Evolutionary conservation across 495 filamentous ascomycete genomes (phyloP).

Genomic region (Hypoxylon trugodes): DNA sequence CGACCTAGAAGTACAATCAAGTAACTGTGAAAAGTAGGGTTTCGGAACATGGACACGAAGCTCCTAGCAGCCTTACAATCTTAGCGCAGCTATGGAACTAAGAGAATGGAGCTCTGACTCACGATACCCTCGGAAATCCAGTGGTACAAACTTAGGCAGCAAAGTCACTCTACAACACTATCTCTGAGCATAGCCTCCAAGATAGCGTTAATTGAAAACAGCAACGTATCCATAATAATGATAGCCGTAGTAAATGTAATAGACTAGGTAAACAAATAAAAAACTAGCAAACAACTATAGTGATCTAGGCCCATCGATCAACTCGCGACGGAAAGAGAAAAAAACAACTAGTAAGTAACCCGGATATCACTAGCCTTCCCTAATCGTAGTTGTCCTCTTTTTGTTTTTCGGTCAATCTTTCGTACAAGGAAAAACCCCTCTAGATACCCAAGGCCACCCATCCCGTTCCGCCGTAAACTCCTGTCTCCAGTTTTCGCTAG

Average conservation of each 20-base stretch:
- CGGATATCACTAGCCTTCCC: slow-evolving; percentile 30
- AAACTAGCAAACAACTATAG: slow-evolving; percentile 12
- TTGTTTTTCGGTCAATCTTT: background rate
- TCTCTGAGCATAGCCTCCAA: background rate
- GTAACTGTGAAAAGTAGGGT: background rate
- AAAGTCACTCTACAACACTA: background rate
- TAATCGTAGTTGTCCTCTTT: background rate
- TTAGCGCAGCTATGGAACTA: background rate
- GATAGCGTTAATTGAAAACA: background rate
- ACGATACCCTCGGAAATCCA: background rate
- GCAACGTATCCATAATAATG: slow-evolving; percentile 13
- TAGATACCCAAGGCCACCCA: background rate
- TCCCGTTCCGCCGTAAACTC: background rate
- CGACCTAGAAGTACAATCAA: background rate
- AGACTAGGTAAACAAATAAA: background rate
- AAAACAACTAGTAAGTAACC: too few species aligned
- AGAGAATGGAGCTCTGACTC: background rate
- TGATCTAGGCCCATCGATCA: slow-evolving; percentile 16
- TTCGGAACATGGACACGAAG: slow-evolving; percentile 6
- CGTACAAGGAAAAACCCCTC: slow-evolving; percentile 36
- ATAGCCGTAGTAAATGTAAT: background rate
- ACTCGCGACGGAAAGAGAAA: slow-evolving; percentile 15
- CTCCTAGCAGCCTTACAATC: slow-evolving; percentile 4
- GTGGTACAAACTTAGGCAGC: background rate
- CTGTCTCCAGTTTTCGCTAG: background rate